Base-by-base conservation (phyloP, 1,139 yeast species). In the Taphrina populina region DNA sequence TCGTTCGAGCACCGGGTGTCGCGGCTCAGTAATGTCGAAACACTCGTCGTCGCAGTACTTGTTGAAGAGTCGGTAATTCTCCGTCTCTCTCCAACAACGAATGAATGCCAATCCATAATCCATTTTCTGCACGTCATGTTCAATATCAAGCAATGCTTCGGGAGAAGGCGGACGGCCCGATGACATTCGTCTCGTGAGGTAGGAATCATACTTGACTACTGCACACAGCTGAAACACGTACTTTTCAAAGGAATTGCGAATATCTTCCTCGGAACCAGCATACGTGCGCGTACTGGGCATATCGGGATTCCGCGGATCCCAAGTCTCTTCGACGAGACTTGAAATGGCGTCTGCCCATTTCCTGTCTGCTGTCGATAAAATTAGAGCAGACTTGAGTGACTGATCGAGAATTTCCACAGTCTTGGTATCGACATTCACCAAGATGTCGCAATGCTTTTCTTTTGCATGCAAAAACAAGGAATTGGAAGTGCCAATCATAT, bases 231-330 rank as follows among this genome's bases (percentile, higher is more conserved):
- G 87, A 61, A 84, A 77, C 33, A 90, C 70, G 66, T 92, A 92
- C 64, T 88, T 96, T 66, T 92, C 98, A 70, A 90, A 90, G 64
- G 83, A 88, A 69, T 82, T 78, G 56, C 98, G 74, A 33, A 92
- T 83, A 64, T 83, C 86, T 68, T 92, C 98, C 64, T 92, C 96
- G 64, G 88, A 86, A 1, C 97, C 97, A 44, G 72, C 70, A 65
- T 76, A 83, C 1, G 69, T 70, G 17, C 71, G 55, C 11, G 63
- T 56, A 17, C 72, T 75, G 4, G 76, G 76, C 23, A 75, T 65
- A 66, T 69, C 69, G 58, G 71, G 68, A 56, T 76, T 73, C 58
- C 73, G 70, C 59, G 74, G 69, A 64, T 73, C 66, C 78, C 80
- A 71, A 1, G 72, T 64, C 26, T 62, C 65, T 56, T 61, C 61